phyloP scores from a whole-genome alignment of 2,329 filamentous ascomycete genomes.

The Xylariaceae sp. region DNA sequence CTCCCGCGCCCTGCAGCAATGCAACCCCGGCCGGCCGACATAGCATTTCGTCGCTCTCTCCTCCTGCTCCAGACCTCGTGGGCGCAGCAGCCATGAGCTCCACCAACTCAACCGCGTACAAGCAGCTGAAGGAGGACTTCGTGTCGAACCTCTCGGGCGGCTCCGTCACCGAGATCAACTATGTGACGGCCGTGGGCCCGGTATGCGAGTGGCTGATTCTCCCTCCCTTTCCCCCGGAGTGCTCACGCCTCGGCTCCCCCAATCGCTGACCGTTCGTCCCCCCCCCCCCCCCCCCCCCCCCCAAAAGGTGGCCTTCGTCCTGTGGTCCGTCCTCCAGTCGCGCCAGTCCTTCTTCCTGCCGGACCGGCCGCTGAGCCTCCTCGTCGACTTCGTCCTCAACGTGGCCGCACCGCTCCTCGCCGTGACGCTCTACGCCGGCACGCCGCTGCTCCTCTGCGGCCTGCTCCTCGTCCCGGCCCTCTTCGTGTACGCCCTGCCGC shows the following conservation, averaged over 20 bases:
- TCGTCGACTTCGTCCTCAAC: constrained; percentile 83
- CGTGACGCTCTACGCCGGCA: constrained; percentile 73
- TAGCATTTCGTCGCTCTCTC: neutral
- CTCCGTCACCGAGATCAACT: constrained; percentile 75
- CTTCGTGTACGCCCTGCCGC: constrained; percentile 49
- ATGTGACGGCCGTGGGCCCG: constrained; percentile 75
- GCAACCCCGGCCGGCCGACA: constrained; percentile 3
- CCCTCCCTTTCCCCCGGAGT: neutral
- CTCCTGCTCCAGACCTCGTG: no score
- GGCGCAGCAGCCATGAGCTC: neutral
- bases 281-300: no score
- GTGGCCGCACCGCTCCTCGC: constrained; percentile 75
- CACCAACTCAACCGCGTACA: constrained; percentile 56
- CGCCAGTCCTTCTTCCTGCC: constrained; percentile 77
- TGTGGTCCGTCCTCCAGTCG: constrained; percentile 85
- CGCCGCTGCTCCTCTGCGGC: constrained; percentile 64
- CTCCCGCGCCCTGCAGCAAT: neutral
- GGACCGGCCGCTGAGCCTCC: constrained; percentile 58
- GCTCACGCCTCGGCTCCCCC: neutral
- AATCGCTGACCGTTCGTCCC: constrained; percentile 11
- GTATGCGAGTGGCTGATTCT: constrained; percentile 44
- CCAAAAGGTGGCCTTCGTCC: constrained; percentile 65
- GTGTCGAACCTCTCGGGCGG: constrained; percentile 87
- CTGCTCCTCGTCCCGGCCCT: constrained; percentile 66
- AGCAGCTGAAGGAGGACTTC: constrained; percentile 88